Percentiles rank a stretch among this genome's conserved stretches.
Conservation (phyloP, 768 basidiomycete genomes). For the Gymnopilus junonius region DNA sequence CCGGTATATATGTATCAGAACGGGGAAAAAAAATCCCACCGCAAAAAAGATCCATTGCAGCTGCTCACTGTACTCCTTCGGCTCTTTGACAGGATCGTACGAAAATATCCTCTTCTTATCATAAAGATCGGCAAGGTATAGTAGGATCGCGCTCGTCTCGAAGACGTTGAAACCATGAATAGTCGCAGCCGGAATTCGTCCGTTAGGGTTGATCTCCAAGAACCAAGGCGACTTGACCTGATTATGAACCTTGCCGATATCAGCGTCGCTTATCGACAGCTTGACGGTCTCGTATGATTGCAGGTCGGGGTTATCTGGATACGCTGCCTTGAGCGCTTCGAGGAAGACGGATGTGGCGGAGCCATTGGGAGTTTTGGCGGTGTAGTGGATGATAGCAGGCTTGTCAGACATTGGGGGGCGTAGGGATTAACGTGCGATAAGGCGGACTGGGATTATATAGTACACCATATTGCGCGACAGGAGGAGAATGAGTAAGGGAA, state of each 20-base stretch:
- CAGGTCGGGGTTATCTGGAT: slow-evolving; percentile 32
- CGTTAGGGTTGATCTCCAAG: slow-evolving; percentile 73
- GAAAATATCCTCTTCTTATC: slow-evolving; percentile 73
- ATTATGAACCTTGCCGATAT: slow-evolving; percentile 64
- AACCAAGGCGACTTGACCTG: slow-evolving; percentile 54
- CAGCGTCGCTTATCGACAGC: slow-evolving; percentile 41
- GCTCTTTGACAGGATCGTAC: slow-evolving; percentile 55
- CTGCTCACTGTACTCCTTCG: slow-evolving; percentile 69
- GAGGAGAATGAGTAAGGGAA: background rate
- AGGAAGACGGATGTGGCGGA: slow-evolving; percentile 49
- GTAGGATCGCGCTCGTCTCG: slow-evolving; percentile 78
- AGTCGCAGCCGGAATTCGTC: slow-evolving; percentile 68
- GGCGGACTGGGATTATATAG: background rate
- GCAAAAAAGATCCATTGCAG: slow-evolving; percentile 89
- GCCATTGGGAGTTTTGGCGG: slow-evolving; percentile 57
- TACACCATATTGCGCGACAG: background rate
- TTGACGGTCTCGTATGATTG: slow-evolving; percentile 46
- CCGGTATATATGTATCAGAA: background rate
- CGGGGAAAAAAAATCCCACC: slow-evolving; percentile 34
- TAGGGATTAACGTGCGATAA: background rate
- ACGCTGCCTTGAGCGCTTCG: slow-evolving; percentile 62
- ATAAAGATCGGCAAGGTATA: slow-evolving; percentile 80
- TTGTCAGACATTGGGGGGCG: background rate
- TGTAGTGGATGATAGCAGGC: background rate
- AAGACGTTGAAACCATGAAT: slow-evolving; percentile 72